Conservation (phyloP, 164 flowering plant species). For the Magnolia kwangsiensis region DNA sequence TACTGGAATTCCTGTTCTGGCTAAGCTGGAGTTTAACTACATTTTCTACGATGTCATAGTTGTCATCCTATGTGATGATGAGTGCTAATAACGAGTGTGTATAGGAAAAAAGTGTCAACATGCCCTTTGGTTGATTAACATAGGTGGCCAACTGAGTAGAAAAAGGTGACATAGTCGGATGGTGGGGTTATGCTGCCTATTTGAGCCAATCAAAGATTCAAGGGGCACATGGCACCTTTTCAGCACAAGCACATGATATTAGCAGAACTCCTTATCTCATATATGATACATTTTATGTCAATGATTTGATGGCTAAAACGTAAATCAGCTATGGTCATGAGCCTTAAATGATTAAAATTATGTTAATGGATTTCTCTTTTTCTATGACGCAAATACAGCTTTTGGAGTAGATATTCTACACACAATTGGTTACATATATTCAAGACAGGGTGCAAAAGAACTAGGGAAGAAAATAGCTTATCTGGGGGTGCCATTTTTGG, state of each 20-base stretch:
- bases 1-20: background rate
- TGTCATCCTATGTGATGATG: background rate
- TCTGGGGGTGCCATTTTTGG: constrained; percentile 84
- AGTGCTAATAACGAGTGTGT: background rate
- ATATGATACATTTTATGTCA: background rate
- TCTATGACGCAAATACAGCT: constrained; percentile 37
- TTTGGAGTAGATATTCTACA: constrained; percentile 72
- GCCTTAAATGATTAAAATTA: no score
- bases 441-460: constrained; percentile 85
- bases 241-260: no score
- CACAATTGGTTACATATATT: constrained; percentile 83
- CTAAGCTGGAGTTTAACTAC: background rate
- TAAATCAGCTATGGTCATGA: background rate
- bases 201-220: no score
- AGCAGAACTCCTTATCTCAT: no score
- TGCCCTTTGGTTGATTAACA: no score
- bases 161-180: no score
- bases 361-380: background rate
- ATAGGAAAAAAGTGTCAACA: background rate
- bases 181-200: no score
- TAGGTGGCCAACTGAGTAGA: no score
- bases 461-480: constrained; percentile 86
- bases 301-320: background rate
- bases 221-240: no score
- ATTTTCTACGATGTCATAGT: background rate